Conservation (phyloP, 106 monocot genomes). For the Acanthochlamys bracteata region DNA sequence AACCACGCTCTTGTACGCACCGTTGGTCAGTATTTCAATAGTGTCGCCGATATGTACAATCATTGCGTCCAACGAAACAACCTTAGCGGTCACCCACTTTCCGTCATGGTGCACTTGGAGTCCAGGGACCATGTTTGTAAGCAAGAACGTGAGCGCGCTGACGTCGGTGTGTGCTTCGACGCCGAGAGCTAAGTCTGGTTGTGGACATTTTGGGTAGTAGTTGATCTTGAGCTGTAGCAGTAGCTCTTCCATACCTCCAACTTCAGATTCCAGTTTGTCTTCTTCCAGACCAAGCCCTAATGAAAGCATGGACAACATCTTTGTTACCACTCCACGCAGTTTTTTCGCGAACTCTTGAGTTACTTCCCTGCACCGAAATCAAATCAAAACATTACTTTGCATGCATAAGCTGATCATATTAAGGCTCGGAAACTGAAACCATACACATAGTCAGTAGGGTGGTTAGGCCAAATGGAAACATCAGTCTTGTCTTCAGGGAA, state of each 20-base stretch:
- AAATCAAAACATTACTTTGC: background rate
- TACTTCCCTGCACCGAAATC: constrained; percentile 29
- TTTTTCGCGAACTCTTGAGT: constrained; percentile 46
- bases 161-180: constrained; percentile 88
- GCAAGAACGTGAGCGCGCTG: constrained; percentile 75
- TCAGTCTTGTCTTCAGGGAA: constrained; percentile 53
- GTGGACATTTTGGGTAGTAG: constrained; percentile 86
- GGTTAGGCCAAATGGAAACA: constrained; percentile 55
- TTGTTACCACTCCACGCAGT: constrained; percentile 33
- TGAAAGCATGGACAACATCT: constrained; percentile 60
- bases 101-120: constrained; percentile 53
- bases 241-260: constrained; percentile 54
- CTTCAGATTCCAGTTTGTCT: constrained; percentile 36
- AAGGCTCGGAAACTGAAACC: background rate
- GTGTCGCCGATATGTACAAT: constrained; percentile 74
- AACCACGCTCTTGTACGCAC: constrained; percentile 57
- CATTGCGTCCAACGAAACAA: constrained; percentile 48
- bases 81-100: constrained; percentile 51
- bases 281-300: constrained; percentile 40
- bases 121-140: constrained; percentile 72
- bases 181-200: constrained; percentile 66
- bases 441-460: constrained; percentile 53
- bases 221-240: constrained; percentile 86
- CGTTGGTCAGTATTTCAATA: constrained; percentile 81
- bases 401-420: no score